A percentile compares a stretch with the other conserved stretches of the same genome.
These are phyloP conservation scores for Plasmodium inui DNA, from an alignment of 169 alveolate species.

Conservation along the genomic window DNA sequence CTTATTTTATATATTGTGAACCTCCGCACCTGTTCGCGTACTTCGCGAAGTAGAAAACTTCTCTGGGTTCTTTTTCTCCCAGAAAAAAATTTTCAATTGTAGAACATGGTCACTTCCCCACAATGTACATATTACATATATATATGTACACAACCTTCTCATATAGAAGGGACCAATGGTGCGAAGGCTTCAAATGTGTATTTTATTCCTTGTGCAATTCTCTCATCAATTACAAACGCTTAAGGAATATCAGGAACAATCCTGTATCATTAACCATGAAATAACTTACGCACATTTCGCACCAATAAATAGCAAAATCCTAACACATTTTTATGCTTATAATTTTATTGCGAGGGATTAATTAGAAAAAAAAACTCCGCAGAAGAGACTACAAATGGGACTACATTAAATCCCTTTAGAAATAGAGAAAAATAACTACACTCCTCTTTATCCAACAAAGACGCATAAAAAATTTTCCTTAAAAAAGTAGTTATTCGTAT, in stretches of 20 bases:
- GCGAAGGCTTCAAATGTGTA: not conserved
- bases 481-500: not conserved
- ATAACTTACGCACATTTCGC: not conserved
- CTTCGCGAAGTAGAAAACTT: not conserved
- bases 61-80: not conserved
- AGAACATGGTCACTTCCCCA: not conserved
- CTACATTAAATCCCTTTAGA: not conserved
- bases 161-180: not conserved
- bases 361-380: not conserved
- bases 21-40: not conserved
- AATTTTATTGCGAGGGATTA: not conserved
- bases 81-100: not conserved
- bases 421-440: not conserved
- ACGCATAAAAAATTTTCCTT: not conserved
- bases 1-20: not conserved
- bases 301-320: too few relatives aligned
- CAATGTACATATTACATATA: not conserved
- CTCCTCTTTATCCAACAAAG: not conserved
- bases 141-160: not conserved
- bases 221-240: not conserved
- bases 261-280: not conserved
- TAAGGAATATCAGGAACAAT: not conserved
- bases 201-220: not conserved
- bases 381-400: not conserved
- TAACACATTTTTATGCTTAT: not conserved